Evolutionary conservation across 371 early-diverging fungal genomes (phyloP), one percentile per base, ranked within the genome.

Genomic region (Syncephalis plumigaleata): DNA sequence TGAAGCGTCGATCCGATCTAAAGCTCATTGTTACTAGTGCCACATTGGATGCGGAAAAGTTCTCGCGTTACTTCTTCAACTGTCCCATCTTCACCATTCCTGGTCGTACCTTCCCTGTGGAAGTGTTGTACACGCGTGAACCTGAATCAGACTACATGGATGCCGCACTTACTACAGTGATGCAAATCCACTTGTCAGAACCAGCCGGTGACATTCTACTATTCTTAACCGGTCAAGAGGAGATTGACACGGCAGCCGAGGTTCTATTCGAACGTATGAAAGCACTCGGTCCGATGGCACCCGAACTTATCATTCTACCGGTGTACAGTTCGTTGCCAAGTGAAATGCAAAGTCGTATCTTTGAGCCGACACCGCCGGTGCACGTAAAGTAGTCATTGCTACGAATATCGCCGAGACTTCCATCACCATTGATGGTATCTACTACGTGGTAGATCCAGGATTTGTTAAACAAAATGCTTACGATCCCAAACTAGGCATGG

Each of bases 361-460:
- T 96, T 59, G 96, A 95, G 36, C 91, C 91, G 3, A 79, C 96
- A 5, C 90, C 92, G 26, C 81, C 84, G 91, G 89, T 3, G 64
- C 77, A 40, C 81, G 96, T 52, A 96, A 98, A 64, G 81, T 93
- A 11, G 91, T 99, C 31, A 81, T 99, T 53, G 87, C 98, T 23
- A 99, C 99, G 16, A 99, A 99, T 59, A 96, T 98, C 60, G 95
- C 97, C 20, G 99, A 99, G 61, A 98, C 98, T 0, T 92, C 92
- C n/a, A 83, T 98, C 46, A 99, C 99, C 1, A 96, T 99, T 54
- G 95, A 97, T 52, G 93, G 96, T 36, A 87, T 99, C 47, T 90
- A 81, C 53, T 98, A 96, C 57, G 98, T 98, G 13, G 77, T 98
- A 13, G 99, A 98, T 58, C 88, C 90, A 36, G 98, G 98, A 5